Conservation (phyloP, 441 rosid genomes). For the Codiaeum variegatum region DNA sequence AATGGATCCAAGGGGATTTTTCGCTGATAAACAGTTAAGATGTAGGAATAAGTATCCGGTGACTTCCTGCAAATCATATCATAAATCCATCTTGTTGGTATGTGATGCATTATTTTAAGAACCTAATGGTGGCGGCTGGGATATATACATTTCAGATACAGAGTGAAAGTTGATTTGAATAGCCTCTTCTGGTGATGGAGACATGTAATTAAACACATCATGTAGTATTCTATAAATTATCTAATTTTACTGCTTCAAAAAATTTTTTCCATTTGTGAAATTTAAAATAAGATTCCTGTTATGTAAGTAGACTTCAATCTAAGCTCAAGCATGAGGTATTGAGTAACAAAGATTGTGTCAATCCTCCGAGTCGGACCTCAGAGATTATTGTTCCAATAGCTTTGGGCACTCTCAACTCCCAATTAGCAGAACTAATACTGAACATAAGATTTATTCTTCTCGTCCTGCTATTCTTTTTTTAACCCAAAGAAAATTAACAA, state of each 20-base stretch:
- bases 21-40: neutral
- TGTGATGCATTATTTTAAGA: neutral
- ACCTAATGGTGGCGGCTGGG: neutral
- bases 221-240: neutral
- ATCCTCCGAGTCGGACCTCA: neutral
- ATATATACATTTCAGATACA: neutral
- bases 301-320: neutral
- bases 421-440: neutral
- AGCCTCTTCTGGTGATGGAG: neutral
- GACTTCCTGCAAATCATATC: neutral
- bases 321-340: neutral
- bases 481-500: neutral
- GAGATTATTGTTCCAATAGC: constrained; percentile 1
- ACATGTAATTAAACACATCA: neutral
- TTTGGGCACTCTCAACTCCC: neutral
- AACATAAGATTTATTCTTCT: neutral
- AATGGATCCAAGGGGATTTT: neutral
- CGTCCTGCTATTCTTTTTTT: neutral
- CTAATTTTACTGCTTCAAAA: neutral
- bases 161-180: neutral
- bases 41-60: neutral
- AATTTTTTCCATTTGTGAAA: neutral
- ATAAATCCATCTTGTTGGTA: neutral
- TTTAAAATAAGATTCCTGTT: neutral
- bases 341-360: neutral